These are phyloP conservation scores for Rachicladosporium sp. DNA, from an alignment of 2,329 filamentous ascomycete genomes.

Conservation along the genomic window DNA sequence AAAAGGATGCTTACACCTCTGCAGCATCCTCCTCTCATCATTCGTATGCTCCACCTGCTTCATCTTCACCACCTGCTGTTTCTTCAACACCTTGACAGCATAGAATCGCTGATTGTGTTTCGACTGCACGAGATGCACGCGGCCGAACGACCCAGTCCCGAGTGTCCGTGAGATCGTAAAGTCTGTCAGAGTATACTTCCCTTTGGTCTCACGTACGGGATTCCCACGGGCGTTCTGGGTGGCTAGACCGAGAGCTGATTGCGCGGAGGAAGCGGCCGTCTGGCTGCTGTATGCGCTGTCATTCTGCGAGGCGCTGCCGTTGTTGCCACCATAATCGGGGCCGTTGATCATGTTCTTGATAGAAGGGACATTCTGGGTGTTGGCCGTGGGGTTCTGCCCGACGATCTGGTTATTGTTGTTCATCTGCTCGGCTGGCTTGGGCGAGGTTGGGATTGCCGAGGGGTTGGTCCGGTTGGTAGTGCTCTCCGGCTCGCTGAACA, in stretches of 20 bases:
- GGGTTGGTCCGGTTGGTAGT: conserved; percentile 9
- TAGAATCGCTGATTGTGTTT: conserved; percentile 98
- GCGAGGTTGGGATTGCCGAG: conserved; percentile 6
- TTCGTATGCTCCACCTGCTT: conserved; percentile 99
- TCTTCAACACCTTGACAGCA: conserved; percentile 96
- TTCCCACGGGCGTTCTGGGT: conserved; percentile 20
- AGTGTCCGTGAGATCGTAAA: conserved; percentile 84
- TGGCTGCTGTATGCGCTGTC: conserved; percentile 20
- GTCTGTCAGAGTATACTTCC: conserved; percentile 88
- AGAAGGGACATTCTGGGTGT: conserved; percentile 56
- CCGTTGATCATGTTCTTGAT: conserved; percentile 77
- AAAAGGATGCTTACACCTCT: conserved; percentile 95
- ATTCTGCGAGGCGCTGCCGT: conserved; percentile 21
- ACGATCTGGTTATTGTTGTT: conserved; percentile 22
- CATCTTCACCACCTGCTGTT: conserved; percentile 98
- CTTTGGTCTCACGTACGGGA: conserved; percentile 63
- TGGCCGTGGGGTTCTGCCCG: conserved; percentile 24
- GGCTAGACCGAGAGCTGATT: conserved; percentile 25
- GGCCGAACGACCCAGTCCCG: conserved; percentile 91
- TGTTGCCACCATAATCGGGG: conserved; percentile 29
- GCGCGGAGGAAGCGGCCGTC: conserved; percentile 25
- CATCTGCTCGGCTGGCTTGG: conserved; percentile 29
- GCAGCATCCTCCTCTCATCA: conserved; percentile 90
- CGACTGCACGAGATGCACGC: conserved; percentile 92
- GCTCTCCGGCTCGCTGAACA: conserved; percentile 18